Evolutionary conservation across 2,329 filamentous ascomycete species (phyloP).

Genomic region (Calonectria multiphialidica): DNA sequence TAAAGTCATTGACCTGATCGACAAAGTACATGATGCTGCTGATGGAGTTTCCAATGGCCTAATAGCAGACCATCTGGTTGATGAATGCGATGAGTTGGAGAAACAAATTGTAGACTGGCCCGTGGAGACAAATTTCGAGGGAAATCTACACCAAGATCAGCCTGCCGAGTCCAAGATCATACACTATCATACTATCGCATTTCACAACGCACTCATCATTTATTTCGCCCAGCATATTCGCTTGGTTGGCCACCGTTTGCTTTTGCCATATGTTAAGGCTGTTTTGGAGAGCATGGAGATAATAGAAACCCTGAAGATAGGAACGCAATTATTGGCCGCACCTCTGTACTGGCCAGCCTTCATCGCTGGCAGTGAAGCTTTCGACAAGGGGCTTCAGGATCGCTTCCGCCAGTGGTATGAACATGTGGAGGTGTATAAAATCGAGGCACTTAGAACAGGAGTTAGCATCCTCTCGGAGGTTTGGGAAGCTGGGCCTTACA

Average conservation of each 20-base stretch:
- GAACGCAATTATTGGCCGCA: slow-evolving; percentile 29
- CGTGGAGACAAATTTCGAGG: neutral
- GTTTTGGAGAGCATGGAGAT: slow-evolving; percentile 34
- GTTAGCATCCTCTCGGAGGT: too few relatives aligned
- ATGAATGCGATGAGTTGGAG: slow-evolving; percentile 17
- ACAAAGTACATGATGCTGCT: neutral
- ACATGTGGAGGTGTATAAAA: too few relatives aligned
- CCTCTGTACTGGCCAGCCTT: slow-evolving; percentile 41
- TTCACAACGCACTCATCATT: slow-evolving; percentile 43
- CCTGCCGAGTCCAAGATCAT: slow-evolving; percentile 17
- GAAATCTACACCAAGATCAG: neutral
- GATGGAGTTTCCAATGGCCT: neutral
- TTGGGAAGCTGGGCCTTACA: too few relatives aligned
- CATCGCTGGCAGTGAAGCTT: slow-evolving; percentile 39
- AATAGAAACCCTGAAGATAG: slow-evolving; percentile 37
- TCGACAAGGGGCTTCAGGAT: slow-evolving; percentile 30
- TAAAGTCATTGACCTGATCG: neutral
- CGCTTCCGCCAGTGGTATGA: slow-evolving; percentile 17
- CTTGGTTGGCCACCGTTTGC: slow-evolving; percentile 28
- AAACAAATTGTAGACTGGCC: slow-evolving; percentile 17
- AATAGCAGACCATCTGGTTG: slow-evolving; percentile 2
- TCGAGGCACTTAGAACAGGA: too few relatives aligned
- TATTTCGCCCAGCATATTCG: slow-evolving; percentile 40
- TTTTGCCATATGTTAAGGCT: slow-evolving; percentile 29
- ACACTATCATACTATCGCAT: slow-evolving; percentile 28